Evolutionary conservation across 129 eudicot genomes (phyloP), one percentile per base, ranked within the genome.

Genomic region (Escallonia rubra): DNA sequence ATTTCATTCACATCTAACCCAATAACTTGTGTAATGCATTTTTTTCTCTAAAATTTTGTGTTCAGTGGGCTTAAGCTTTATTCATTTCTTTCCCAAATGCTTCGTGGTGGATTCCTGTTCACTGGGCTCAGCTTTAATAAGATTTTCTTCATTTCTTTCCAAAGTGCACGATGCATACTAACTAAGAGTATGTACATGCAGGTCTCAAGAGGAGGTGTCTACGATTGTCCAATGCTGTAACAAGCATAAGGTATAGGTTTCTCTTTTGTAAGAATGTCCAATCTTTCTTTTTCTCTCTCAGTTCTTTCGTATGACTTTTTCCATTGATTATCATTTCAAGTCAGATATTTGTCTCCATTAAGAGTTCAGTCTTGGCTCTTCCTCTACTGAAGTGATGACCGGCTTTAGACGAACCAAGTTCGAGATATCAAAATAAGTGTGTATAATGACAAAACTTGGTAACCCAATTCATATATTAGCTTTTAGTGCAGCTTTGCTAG

Each of bases 141-240:
- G 10, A 46, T 46, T 46, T 46, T 46, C 6, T 46, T 5, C 50
- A 11, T 57, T 54, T 56, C n/a, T 46, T 15, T 57, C 47, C 34
- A 13, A 45, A 42, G 3, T 54, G 44, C 34, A 12, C 5, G 41
- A 6, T 48, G 34, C 34, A 23, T 23, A 23, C 34, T 23, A 52
- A 48, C 45, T 52, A 0, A 34, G 71, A 60, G 42, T 55, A 54
- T 63, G 60, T 81, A 50, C 61, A 16, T 79, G 87, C 91, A 92
- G 96, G 82, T 84, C 97, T 63, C 90, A 94, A 71, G 87, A 82
- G 5, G 93, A 94, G 69, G 97, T 94, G 70, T 94, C 96, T 56
- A 81, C 76, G 81, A 89, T 90, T 51, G 87, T 90, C 65, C 82
- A 78, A 53, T 78, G 90, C 23, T 94, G 99, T 70, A 83, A 94